Conservation (phyloP, 257 asterid species). For the Solanum chiquidenum region DNA sequence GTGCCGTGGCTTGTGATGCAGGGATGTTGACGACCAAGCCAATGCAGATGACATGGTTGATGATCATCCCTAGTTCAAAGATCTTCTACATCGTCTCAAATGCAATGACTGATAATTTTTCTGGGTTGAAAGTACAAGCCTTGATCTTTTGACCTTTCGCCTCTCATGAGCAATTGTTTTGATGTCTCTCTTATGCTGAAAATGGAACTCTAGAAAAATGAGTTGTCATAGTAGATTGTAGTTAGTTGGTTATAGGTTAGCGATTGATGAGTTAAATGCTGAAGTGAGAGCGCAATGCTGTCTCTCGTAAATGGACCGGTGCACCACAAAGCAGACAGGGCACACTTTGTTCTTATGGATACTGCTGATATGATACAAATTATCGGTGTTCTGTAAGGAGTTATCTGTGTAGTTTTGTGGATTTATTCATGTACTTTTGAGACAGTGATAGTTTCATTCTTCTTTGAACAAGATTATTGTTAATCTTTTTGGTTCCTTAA, state of each 20-base stretch:
- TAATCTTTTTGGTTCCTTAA: background rate
- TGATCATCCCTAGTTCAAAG: background rate
- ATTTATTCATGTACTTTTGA: background rate
- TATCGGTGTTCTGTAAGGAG: background rate
- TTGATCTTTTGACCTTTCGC: background rate
- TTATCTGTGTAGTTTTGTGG: background rate
- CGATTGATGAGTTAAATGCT: background rate
- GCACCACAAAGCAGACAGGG: background rate
- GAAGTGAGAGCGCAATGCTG: background rate
- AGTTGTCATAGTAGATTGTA: background rate
- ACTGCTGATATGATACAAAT: background rate
- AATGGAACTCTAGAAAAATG: background rate
- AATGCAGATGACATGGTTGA: constrained; percentile 21
- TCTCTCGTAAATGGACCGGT: background rate
- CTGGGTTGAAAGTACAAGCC: background rate
- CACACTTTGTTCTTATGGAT: background rate
- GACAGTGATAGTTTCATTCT: background rate
- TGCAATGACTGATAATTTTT: background rate
- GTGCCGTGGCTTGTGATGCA: constrained; percentile 5
- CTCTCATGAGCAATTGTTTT: background rate
- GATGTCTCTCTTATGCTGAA: background rate
- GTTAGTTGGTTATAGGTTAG: background rate
- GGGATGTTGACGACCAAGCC: constrained; percentile 22
- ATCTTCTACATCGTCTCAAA: background rate
- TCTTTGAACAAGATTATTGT: background rate